Base-by-base conservation (phyloP, 2,329 filamentous ascomycete species). In the Aspergillus calidoustus region DNA sequence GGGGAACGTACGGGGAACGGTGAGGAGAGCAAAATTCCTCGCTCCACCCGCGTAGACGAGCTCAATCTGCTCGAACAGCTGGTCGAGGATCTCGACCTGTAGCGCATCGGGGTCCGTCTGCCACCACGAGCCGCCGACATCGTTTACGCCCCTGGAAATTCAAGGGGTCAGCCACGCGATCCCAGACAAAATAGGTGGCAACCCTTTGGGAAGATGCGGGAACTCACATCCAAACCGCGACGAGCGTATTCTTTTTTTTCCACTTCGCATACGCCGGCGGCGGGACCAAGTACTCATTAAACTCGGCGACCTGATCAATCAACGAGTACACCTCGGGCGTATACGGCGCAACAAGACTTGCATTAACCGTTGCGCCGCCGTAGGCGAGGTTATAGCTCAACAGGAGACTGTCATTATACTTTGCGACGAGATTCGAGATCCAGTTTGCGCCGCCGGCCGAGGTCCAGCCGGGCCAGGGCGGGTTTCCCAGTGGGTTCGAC, bases 401-500 rank as follows among this genome's bases (percentile, higher is more conserved):
- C 2, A 60, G 50, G 13, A 61, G 38, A 1, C 54, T 58, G 23
- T 51, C 34, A 13, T 63, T 63, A 28, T 61, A 63, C 11, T 46
- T 54, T 2, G 53, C 50, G 38, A 62, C 54, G 1, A 64, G 49
- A 6, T 60, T 28, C 0, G 51, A 50, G 31, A 64, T 57, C 63
- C 63, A 64, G 41, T 64, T 64, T 3, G 60, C 11, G 28, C 63
- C 63, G 19, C 60, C 63, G 8, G 57, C 30, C 1, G 60, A 19
- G 0, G 60, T 62, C 53, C 60, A 63, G 22, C 61, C 61, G 13
- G 61, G 61, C 38, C 53, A 51, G 5, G 28, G 52, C 19, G 63
- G 63, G 48, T 64, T 64, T 7, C 63, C 63, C 31, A 64, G 51
- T 2, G 63, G 63, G 46, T 64, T 64, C 1, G 43, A n/a, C 5